Evolutionary conservation across 75 land plant genomes (phyloP).

Genomic region (Picea glauca): DNA sequence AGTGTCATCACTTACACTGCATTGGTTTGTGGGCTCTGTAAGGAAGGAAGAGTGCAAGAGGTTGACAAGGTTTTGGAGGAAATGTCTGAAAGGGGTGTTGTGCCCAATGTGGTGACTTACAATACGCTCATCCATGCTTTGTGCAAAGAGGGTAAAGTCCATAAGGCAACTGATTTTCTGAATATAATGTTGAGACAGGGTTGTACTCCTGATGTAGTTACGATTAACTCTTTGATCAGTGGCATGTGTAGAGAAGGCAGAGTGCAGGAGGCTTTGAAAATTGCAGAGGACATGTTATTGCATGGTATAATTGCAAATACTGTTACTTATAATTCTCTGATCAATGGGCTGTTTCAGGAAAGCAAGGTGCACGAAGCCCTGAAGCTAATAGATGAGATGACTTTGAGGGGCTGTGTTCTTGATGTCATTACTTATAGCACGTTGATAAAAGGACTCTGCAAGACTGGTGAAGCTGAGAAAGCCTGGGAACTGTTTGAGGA

Average conservation of each 20-base stretch:
- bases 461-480: constrained; percentile 42
- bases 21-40: constrained; percentile 60
- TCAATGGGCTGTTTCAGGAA: constrained; percentile 42
- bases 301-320: constrained; percentile 59
- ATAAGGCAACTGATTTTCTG: constrained; percentile 37
- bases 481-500: constrained; percentile 48
- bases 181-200: constrained; percentile 45
- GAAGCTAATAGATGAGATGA: constrained; percentile 53
- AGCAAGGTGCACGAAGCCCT: constrained; percentile 42
- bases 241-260: constrained; percentile 41
- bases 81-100: constrained; percentile 48
- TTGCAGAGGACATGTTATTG: constrained; percentile 37
- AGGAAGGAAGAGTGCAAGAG: constrained; percentile 40
- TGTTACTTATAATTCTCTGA: constrained; percentile 60
- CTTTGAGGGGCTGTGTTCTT: constrained; percentile 36
- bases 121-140: constrained; percentile 54
- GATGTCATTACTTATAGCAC: constrained; percentile 59
- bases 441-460: constrained; percentile 60
- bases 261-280: constrained; percentile 42
- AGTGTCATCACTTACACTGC: constrained; percentile 53
- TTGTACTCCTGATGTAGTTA: constrained; percentile 46
- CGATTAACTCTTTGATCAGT: constrained; percentile 53
- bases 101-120: constrained; percentile 42
- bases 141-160: constrained; percentile 36
- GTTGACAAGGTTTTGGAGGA: constrained; percentile 38